Conservation (phyloP, 2,329 filamentous ascomycete species). For the Dothistroma pini region DNA sequence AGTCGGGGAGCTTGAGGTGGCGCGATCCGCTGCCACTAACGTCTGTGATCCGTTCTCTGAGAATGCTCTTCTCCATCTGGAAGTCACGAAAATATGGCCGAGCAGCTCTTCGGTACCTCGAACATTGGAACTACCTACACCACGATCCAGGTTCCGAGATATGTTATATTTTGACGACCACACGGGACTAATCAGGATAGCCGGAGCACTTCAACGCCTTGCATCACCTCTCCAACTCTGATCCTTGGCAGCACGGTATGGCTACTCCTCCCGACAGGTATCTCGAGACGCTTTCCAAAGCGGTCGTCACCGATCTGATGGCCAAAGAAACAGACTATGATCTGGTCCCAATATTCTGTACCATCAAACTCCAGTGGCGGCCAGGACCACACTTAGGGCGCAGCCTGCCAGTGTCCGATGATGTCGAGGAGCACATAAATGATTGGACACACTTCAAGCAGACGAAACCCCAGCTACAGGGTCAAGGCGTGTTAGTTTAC, state of each 20-base stretch:
- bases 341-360: not conserved
- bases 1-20: conserved; percentile 1
- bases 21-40: no score
- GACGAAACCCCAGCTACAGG: not conserved
- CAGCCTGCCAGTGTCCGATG: not conserved
- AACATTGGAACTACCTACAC: not conserved
- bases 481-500: not conserved
- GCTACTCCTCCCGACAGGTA: not conserved
- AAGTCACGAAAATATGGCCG: not conserved
- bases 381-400: not conserved
- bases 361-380: not conserved
- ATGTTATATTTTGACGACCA: no score
- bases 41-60: not conserved
- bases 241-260: not conserved
- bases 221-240: not conserved
- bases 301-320: not conserved
- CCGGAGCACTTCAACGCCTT: not conserved
- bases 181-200: no score
- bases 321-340: not conserved
- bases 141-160: not conserved
- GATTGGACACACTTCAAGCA: not conserved
- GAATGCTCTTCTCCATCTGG: not conserved
- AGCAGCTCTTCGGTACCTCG: not conserved
- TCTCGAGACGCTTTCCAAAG: not conserved
- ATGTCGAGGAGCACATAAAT: not conserved